Conservation (phyloP, 495 filamentous ascomycete genomes). For the Glonium stellatum region DNA sequence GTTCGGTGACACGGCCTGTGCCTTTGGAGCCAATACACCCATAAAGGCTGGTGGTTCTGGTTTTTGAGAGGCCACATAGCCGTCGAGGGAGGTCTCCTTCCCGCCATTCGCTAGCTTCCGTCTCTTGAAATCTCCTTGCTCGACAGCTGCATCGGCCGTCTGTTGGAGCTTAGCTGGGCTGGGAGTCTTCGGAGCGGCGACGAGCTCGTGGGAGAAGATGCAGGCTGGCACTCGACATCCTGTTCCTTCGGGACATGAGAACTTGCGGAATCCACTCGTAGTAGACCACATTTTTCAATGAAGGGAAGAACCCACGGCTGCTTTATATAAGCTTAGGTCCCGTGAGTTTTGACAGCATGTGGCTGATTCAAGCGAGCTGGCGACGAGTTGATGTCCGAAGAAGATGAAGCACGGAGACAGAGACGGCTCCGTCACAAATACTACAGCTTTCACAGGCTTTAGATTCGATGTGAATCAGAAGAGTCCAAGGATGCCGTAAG, state of each 20-base stretch:
- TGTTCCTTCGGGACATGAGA: slow-evolving; percentile 58
- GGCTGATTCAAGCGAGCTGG: too few relatives aligned
- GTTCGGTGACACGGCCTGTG: neutral
- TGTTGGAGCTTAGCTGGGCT: neutral
- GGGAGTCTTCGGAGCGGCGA: slow-evolving; percentile 8
- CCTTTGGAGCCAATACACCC: slow-evolving; percentile 1
- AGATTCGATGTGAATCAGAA: too few relatives aligned
- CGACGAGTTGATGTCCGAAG: too few relatives aligned
- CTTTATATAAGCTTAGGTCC: too few relatives aligned
- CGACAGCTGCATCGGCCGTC: neutral
- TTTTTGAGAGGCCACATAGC: neutral
- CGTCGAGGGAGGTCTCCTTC: neutral
- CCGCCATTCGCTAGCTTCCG: slow-evolving; percentile 1
- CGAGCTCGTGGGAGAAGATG: slow-evolving; percentile 50
- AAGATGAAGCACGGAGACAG: neutral
- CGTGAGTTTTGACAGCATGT: too few relatives aligned
- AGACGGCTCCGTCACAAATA: slow-evolving; percentile 12
- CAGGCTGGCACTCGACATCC: slow-evolving; percentile 51
- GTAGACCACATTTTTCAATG: slow-evolving; percentile 54
- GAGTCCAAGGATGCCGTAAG: too few relatives aligned
- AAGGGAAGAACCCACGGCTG: too few relatives aligned
- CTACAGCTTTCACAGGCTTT: neutral
- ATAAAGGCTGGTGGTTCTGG: neutral
- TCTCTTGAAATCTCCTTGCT: slow-evolving; percentile 3
- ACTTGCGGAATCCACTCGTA: slow-evolving; percentile 55